Evolutionary conservation across 192 early-diverging fungal species (phyloP).

Genomic region (Coemansia sp.): DNA sequence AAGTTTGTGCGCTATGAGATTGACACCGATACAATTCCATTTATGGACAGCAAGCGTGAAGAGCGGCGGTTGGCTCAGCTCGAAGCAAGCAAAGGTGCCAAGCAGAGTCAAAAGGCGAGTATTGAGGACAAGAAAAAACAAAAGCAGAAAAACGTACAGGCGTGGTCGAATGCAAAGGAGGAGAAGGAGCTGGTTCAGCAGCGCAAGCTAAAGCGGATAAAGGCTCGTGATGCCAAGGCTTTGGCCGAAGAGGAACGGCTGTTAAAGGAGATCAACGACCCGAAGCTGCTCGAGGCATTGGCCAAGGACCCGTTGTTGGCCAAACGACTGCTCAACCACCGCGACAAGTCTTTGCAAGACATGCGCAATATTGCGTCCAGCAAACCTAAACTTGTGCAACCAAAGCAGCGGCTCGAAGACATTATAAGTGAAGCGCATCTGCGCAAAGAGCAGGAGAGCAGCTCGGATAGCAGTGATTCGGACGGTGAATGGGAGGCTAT

Average conservation of each 20-base stretch:
- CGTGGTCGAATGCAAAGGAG: slow-evolving; percentile 40
- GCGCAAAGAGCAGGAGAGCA: slow-evolving; percentile 1
- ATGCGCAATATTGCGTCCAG: slow-evolving; percentile 17
- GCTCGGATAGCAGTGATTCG: slow-evolving; percentile 22
- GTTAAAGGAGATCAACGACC: slow-evolving; percentile 34
- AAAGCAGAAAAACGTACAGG: slow-evolving; percentile 29
- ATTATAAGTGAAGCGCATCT: slow-evolving; percentile 32
- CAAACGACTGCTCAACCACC: slow-evolving; percentile 42
- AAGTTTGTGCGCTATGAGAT: slow-evolving; percentile 34
- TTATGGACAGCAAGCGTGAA: slow-evolving; percentile 46
- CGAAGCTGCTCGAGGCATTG: slow-evolving; percentile 32
- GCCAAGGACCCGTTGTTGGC: slow-evolving; percentile 47
- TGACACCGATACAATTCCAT: slow-evolving; percentile 48
- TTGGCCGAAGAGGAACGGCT: slow-evolving; percentile 22
- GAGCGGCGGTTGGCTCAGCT: slow-evolving; percentile 48
- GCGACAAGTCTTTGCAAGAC: slow-evolving; percentile 49
- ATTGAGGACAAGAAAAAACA: slow-evolving; percentile 11
- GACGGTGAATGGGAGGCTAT: slow-evolving; percentile 42
- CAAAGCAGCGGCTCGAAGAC: slow-evolving; percentile 22
- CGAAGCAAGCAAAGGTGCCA: slow-evolving; percentile 29
- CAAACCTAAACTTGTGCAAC: slow-evolving; percentile 10
- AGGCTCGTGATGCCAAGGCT: slow-evolving; percentile 23
- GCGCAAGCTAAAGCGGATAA: slow-evolving; percentile 42
- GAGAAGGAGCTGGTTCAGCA: slow-evolving; percentile 32
- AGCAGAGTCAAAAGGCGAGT: not conserved